These are phyloP conservation scores for Hyphopichia fennica DNA, from an alignment of 1,139 yeast species.

Conservation along the genomic window DNA sequence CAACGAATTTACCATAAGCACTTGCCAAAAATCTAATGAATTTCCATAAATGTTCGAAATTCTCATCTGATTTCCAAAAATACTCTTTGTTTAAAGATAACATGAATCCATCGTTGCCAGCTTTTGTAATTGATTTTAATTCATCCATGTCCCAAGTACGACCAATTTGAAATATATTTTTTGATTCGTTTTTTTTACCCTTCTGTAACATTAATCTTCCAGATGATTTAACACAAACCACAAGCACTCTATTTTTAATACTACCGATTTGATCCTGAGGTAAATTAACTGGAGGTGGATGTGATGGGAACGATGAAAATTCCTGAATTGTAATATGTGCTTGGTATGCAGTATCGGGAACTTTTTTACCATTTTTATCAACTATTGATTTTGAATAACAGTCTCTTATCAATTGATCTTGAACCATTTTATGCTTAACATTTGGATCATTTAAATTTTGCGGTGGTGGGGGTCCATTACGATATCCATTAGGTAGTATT, in stretches of 20 bases:
- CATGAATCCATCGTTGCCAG: constrained; percentile 56
- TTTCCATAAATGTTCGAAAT: constrained; percentile 56
- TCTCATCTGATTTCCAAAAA: constrained; percentile 79
- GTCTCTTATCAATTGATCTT: constrained; percentile 41
- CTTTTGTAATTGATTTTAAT: constrained; percentile 54
- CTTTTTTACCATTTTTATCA: constrained; percentile 28
- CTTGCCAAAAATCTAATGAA: constrained; percentile 65
- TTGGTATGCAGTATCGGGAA: constrained; percentile 35
- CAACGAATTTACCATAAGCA: constrained; percentile 66
- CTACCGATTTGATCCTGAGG: constrained; percentile 34
- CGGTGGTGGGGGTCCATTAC: background rate
- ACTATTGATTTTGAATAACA: constrained; percentile 38
- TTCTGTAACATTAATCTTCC: constrained; percentile 80
- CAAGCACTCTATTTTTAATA: constrained; percentile 41
- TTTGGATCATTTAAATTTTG: constrained; percentile 5
- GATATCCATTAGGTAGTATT: background rate
- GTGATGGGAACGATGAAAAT: constrained; percentile 38
- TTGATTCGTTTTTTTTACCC: constrained; percentile 77
- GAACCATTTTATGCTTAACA: constrained; percentile 15
- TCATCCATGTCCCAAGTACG: constrained; percentile 90
- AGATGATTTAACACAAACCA: constrained; percentile 39
- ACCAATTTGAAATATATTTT: constrained; percentile 78
- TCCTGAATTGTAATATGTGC: constrained; percentile 42
- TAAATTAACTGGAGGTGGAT: constrained; percentile 38
- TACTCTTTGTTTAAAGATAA: constrained; percentile 73